phyloP scores from a whole-genome alignment of 1,284 basidiomycete genomes.

The Cryptococcus floricola region DNA sequence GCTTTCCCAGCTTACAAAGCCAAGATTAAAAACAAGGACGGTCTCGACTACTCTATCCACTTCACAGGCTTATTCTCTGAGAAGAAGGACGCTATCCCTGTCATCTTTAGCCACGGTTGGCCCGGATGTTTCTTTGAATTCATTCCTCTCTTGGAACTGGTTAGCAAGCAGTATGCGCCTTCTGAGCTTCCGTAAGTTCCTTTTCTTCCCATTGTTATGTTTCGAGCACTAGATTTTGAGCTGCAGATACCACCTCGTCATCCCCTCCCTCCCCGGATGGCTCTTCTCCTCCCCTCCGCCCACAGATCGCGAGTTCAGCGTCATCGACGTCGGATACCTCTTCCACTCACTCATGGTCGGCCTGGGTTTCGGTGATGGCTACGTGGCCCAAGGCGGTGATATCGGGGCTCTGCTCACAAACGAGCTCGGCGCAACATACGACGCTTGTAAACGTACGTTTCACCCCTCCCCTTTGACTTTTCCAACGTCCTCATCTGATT shows the following conservation, averaged over 20 bases:
- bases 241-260: slow-evolving; percentile 29
- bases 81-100: slow-evolving; percentile 33
- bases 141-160: slow-evolving; percentile 30
- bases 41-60: slow-evolving; percentile 31
- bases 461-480: background rate
- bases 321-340: slow-evolving; percentile 31
- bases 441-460: slow-evolving; percentile 20
- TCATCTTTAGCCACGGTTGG: slow-evolving; percentile 47
- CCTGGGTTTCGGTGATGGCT: slow-evolving; percentile 37
- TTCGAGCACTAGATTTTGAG: background rate
- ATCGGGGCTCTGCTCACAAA: slow-evolving; percentile 35
- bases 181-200: slow-evolving; percentile 23
- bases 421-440: slow-evolving; percentile 20
- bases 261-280: slow-evolving; percentile 40
- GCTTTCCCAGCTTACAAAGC: slow-evolving; percentile 28
- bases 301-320: slow-evolving; percentile 33
- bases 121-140: slow-evolving; percentile 43
- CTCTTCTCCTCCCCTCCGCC: slow-evolving; percentile 40
- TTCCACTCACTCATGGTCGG: slow-evolving; percentile 45
- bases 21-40: slow-evolving; percentile 25
- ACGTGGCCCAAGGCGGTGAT: slow-evolving; percentile 48
- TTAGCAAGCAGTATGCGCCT: slow-evolving; percentile 28
- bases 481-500: no score
- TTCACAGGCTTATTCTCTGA: slow-evolving; percentile 38
- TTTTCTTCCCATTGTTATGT: slow-evolving; percentile 14